A percentile compares a stretch with the other conserved stretches of the same genome.
phyloP scores from a whole-genome alignment of 1,139 yeast species.

The Zygosaccharomyces sapae region DNA sequence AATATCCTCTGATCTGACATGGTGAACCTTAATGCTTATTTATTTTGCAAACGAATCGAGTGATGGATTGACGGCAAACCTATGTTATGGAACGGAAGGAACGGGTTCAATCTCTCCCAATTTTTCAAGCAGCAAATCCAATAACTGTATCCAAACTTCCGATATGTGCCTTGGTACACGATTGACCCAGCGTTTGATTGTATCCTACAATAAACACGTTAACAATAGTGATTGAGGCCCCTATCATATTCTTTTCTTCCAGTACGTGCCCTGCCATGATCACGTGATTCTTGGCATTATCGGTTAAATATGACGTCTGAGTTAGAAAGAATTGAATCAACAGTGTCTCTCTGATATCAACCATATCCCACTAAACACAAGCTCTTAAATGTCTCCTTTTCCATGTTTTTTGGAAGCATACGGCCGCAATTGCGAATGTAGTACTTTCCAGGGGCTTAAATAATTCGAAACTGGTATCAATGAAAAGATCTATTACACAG shows the following conservation, averaged over 20 bases:
- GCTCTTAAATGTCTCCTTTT: too few relatives aligned
- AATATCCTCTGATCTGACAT: constrained; percentile 35
- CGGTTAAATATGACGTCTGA: too few relatives aligned
- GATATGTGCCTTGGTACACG: neutral
- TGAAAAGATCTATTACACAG: too few relatives aligned
- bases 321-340: too few relatives aligned
- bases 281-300: neutral
- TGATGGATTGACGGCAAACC: neutral
- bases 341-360: too few relatives aligned
- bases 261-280: neutral
- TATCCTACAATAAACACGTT: neutral
- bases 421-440: too few relatives aligned
- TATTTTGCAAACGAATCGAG: neutral
- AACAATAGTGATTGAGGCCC: neutral
- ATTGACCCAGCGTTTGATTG: neutral
- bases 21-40: neutral
- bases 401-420: too few relatives aligned
- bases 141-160: neutral
- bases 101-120: neutral
- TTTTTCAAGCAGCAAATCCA: neutral
- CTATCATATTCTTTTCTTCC: constrained; percentile 2
- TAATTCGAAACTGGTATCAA: too few relatives aligned
- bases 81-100: neutral
- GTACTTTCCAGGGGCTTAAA: too few relatives aligned
- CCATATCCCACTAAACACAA: too few relatives aligned